Conservation (phyloP, 2,329 filamentous ascomycete species). For the Aurifilum marmelostoma region DNA sequence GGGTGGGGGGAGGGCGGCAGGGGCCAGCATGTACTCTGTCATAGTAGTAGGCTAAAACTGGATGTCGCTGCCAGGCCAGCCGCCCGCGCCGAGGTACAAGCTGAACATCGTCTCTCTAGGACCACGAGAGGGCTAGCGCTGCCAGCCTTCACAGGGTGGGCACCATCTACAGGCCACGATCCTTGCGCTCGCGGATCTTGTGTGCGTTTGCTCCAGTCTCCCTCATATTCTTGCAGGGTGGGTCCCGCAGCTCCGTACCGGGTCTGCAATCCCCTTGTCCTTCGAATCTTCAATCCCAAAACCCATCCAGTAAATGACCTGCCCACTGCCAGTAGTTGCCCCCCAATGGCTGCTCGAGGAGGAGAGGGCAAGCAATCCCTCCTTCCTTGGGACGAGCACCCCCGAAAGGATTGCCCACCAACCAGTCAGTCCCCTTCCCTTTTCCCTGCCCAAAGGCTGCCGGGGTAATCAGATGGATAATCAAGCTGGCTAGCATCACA, state of each 20-base stretch:
- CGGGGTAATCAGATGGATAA: not conserved
- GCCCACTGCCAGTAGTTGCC: not conserved
- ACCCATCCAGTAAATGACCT: not conserved
- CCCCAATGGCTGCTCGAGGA: not conserved
- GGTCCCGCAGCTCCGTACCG: conserved; percentile 12
- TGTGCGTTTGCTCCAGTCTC: conserved; percentile 2
- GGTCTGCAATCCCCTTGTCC: not conserved
- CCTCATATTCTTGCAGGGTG: conserved; percentile 5
- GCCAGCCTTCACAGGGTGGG: conserved; percentile 6
- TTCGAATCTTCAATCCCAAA: not conserved
- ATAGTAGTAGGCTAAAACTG: not conserved
- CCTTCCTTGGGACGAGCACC: not conserved
- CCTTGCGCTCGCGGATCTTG: conserved; percentile 16
- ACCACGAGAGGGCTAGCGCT: conserved; percentile 4
- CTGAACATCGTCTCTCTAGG: too few relatives aligned
- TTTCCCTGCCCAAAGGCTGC: not conserved
- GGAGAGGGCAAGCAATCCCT: not conserved
- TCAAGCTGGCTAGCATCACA: not conserved
- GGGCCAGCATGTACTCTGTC: not conserved
- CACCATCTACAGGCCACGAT: not conserved
- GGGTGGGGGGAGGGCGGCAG: not conserved
- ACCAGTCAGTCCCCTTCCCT: not conserved
- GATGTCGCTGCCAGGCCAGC: not conserved
- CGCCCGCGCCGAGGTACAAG: not conserved
- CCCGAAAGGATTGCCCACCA: not conserved